Evolutionary conservation across 768 basidiomycete species (phyloP).

Genomic region (Mycena pura): DNA sequence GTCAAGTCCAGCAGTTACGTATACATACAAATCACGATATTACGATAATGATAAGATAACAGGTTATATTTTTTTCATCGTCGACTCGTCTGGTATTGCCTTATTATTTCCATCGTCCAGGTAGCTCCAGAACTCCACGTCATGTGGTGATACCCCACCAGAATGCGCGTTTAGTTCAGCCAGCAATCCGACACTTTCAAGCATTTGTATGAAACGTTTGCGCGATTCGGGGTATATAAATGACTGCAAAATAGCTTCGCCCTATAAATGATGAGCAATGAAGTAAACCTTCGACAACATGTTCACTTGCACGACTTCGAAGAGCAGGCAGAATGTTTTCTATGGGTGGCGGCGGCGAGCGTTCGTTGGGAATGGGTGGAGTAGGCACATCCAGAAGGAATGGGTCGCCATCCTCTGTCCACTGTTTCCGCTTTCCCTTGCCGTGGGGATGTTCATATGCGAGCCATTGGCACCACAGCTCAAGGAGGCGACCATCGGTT

Average conservation of each 20-base stretch:
- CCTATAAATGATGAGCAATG: conserved; percentile 45
- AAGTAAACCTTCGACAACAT: not conserved
- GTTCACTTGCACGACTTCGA: conserved; percentile 59
- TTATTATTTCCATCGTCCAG: conserved; percentile 29
- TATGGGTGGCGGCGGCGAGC: conserved; percentile 32
- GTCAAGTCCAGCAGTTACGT: no score
- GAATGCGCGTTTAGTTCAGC: conserved; percentile 39
- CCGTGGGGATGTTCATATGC: conserved; percentile 41
- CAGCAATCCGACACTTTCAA: conserved; percentile 55
- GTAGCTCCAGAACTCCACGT: conserved; percentile 78
- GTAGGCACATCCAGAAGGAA: conserved; percentile 36
- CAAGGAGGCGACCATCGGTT: conserved; percentile 76
- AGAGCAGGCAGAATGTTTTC: conserved; percentile 60
- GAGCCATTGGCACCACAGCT: conserved; percentile 80
- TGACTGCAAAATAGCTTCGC: conserved; percentile 56
- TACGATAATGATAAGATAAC: no score
- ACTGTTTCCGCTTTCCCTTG: conserved; percentile 50
- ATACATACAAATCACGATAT: no score
- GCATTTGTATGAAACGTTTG: conserved; percentile 63
- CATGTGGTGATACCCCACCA: conserved; percentile 37
- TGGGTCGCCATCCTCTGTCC: conserved; percentile 52
- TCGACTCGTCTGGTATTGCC: not conserved
- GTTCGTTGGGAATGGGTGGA: no score
- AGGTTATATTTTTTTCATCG: not conserved
- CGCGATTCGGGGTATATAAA: conserved; percentile 84